Base-by-base conservation (phyloP, 2,329 filamentous ascomycete species). In the Xylaria sp. region DNA sequence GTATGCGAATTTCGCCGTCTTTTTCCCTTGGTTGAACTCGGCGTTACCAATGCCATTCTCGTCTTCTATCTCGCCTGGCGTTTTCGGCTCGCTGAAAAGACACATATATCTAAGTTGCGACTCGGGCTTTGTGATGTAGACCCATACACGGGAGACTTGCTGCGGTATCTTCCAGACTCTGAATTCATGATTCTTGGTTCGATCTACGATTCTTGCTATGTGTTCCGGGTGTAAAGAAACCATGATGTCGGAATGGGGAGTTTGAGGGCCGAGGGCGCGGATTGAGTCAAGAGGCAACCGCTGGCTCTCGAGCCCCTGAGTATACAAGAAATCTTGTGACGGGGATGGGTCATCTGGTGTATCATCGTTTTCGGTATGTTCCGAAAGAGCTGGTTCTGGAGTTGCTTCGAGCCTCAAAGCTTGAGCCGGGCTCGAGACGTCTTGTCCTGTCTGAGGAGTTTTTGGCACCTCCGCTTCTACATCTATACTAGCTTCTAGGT, bases 21-120 rank as follows among this genome's bases (percentile, higher is more conserved):
- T 76, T 44, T 71, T 76, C 6, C 79, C 79, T 10, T 76, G 72
- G 65, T 86, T 86, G 74, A 86, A 89, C 11, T 85, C 83, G 1
- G 72, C 77, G 65, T 87, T 88, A 17, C 85, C 86, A 1, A 84
- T 66, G 0, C 85, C 85, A 3, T 75, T 76, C 5, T 78, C 73
- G 53, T 81, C 77, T 17, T 78, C 67, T 22, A 88, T 82, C 67
- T 87, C 79, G 0, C 82, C 85, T 0, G 82, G 82, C n/a, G 72
- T 63, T 72, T 83, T 82, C 0, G 82, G 79, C 0, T 79, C 75
- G 0, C 84, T 81, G 17, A 90, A 81, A 11, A 81, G 81, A 15
- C 86, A 87, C 83, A 90, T 88, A 72, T 90, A 89, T 59, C 80
- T 83, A 9, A 91, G 76, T 62, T 84, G 77, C n/a, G 77, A 80